Evolutionary conservation across 23 red algal genomes (phyloP).

Genomic region (Gracilariopsis chorda): DNA sequence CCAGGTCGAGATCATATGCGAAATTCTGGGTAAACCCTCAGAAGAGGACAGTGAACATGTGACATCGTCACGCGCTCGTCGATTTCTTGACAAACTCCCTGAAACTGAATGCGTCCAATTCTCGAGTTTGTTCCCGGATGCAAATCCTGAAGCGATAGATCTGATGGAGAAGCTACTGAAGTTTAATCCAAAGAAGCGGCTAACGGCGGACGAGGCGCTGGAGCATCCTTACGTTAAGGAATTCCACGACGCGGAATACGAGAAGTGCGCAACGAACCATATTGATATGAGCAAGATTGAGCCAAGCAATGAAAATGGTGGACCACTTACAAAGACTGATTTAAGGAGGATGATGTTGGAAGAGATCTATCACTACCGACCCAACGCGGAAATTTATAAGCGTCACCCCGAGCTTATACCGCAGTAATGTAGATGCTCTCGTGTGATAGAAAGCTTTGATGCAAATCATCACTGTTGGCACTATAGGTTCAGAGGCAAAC

Average conservation of each 20-base stretch:
- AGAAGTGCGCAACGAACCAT: background rate
- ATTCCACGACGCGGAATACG: constrained; percentile 45
- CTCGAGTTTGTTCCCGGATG: constrained; percentile 48
- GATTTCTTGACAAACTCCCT: constrained; percentile 75
- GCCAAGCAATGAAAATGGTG: constrained; percentile 19
- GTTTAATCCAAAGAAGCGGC: constrained; percentile 77
- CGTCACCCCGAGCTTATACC: constrained; percentile 12
- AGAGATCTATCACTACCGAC: constrained; percentile 60
- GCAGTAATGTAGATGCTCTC: background rate
- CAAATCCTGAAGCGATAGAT: constrained; percentile 71
- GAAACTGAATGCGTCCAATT: constrained; percentile 20
- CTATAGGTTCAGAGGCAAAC: too few species aligned
- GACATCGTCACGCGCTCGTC: constrained; percentile 48
- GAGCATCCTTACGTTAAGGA: constrained; percentile 77
- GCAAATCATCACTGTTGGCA: too few species aligned
- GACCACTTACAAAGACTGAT: constrained; percentile 39
- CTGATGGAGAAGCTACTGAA: constrained; percentile 71
- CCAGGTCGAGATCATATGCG: constrained; percentile 78
- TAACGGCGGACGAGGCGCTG: constrained; percentile 79
- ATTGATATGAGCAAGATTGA: constrained; percentile 49
- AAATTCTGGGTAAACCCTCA: constrained; percentile 76
- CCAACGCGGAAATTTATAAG: constrained; percentile 49
- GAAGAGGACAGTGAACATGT: constrained; percentile 69
- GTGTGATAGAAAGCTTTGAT: too few species aligned
- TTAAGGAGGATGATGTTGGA: constrained; percentile 53